Evolutionary conservation across 371 early-diverging fungal species (phyloP), one percentile per base, ranked within the genome.

Genomic region (Basidiobolus meristosporus): DNA sequence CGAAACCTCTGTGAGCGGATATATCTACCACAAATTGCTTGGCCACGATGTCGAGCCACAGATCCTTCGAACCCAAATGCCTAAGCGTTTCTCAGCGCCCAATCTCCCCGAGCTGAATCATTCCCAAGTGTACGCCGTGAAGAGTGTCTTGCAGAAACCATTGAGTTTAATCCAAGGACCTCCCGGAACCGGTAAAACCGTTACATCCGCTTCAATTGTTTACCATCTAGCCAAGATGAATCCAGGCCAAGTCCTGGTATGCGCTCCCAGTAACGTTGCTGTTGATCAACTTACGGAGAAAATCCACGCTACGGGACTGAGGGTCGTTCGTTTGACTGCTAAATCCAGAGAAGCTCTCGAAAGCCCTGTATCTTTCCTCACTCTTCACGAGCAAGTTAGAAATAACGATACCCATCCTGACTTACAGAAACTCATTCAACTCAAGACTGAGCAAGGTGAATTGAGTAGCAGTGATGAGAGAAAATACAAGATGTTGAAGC

Each of bases 211-310:
- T 2, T 88, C 93, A 2, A 73, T 99, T 47, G 98, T 97, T 9
- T 97, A 98, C 53, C 96, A 97, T 53, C 63, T 98, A 12, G 86
- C 90, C 40, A 84, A 86, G 52, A 77, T 82, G 65, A 82, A 77
- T 51, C 64, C 72, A 31, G 92, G 90, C 7, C 92, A 89, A 62
- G 81, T 99, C 6, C 61, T 99, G 31, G 96, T 99, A 1, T 90
- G 90, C 51, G 98, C 98, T 0, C 98, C 99, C n/a, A 82, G 83
- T 52, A 99, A 99, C 54, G 97, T 97, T 1, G 99, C 99, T 23
- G 98, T 98, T 1, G 98, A 99, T 61, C 95, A 99, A 57, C 59
- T 99, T 30, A 82, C 97, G 0, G 85, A 89, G 47, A 93, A 93
- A 56, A 89, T 99, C 43, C 88, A 95, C 57, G 73, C 72, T 28